Evolutionary conservation across 2,329 filamentous ascomycete genomes (phyloP).

Genomic region (Apiospora aurea): DNA sequence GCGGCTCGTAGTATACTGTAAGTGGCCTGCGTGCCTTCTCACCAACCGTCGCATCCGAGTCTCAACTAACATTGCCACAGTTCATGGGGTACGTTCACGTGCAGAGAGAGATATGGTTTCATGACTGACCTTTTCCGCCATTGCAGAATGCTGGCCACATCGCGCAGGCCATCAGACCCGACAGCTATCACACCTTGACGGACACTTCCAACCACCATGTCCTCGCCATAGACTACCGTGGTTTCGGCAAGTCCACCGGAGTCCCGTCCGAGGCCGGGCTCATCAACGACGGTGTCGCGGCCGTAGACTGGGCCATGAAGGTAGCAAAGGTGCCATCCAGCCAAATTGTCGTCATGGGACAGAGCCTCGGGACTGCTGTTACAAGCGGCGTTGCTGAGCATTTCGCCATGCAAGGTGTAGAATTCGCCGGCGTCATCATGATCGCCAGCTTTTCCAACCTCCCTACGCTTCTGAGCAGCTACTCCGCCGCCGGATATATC

Average conservation of each 20-base stretch:
- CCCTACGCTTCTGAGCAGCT: constrained; percentile 60
- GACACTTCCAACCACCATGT: constrained; percentile 72
- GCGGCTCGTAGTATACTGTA: constrained; percentile 59
- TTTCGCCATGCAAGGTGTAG: constrained; percentile 45
- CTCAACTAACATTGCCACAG: not conserved
- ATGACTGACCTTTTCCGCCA: constrained; percentile 42
- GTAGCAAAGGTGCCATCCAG: constrained; percentile 58
- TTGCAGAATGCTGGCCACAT: constrained; percentile 83
- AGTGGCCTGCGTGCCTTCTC: constrained; percentile 38
- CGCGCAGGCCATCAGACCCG: constrained; percentile 77
- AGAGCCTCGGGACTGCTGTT: constrained; percentile 64
- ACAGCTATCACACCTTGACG: constrained; percentile 79
- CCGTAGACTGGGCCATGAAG: constrained; percentile 61
- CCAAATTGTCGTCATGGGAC: constrained; percentile 64
- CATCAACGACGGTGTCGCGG: constrained; percentile 57
- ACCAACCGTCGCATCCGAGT: not conserved
- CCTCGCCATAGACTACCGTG: constrained; percentile 67
- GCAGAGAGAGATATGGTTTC: not conserved
- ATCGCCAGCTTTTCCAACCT: constrained; percentile 65
- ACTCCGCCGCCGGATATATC: constrained; percentile 64
- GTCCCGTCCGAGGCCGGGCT: constrained; percentile 62
- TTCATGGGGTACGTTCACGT: constrained; percentile 16
- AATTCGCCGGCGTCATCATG: constrained; percentile 62
- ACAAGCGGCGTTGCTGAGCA: constrained; percentile 40
- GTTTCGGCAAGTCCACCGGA: constrained; percentile 62